phyloP scores from a whole-genome alignment of 495 filamentous ascomycete species.

The Mycothermus thermophilus region DNA sequence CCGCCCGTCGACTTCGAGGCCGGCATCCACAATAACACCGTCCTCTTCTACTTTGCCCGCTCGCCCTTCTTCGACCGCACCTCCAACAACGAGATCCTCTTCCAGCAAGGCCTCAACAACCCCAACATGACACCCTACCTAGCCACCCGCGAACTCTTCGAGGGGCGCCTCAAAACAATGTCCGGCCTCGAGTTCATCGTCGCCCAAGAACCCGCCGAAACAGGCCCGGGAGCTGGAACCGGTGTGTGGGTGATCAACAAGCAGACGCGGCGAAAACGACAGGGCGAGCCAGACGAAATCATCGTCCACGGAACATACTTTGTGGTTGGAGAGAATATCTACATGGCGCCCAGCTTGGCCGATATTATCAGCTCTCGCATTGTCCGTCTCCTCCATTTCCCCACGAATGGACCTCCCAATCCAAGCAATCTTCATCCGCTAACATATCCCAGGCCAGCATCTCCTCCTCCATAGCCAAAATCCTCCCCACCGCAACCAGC shows the following conservation, averaged over 20 bases:
- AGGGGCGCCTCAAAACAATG: constrained; percentile 60
- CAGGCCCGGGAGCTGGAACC: constrained; percentile 44
- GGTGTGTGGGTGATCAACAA: constrained; percentile 90
- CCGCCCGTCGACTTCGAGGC: constrained; percentile 40
- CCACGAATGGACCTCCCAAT: background rate
- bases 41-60: constrained; percentile 79
- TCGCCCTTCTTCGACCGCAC: constrained; percentile 85
- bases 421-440: background rate
- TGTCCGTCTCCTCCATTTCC: constrained; percentile 31
- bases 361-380: constrained; percentile 66
- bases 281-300: constrained; percentile 47
- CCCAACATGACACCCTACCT: constrained; percentile 41
- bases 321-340: constrained; percentile 71
- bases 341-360: constrained; percentile 71
- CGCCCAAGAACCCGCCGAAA: constrained; percentile 59
- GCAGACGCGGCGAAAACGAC: constrained; percentile 57
- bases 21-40: constrained; percentile 46
- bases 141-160: constrained; percentile 64
- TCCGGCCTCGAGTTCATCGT: constrained; percentile 73
- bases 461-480: constrained; percentile 53
- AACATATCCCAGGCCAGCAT: constrained; percentile 28
- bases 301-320: constrained; percentile 67
- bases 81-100: constrained; percentile 72
- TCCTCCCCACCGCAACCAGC: constrained; percentile 40
- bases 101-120: constrained; percentile 63